Evolutionary conservation across 2,329 filamentous ascomycete species (phyloP), one percentile per base, ranked within the genome.

Genomic region (Penicillium thymicola): DNA sequence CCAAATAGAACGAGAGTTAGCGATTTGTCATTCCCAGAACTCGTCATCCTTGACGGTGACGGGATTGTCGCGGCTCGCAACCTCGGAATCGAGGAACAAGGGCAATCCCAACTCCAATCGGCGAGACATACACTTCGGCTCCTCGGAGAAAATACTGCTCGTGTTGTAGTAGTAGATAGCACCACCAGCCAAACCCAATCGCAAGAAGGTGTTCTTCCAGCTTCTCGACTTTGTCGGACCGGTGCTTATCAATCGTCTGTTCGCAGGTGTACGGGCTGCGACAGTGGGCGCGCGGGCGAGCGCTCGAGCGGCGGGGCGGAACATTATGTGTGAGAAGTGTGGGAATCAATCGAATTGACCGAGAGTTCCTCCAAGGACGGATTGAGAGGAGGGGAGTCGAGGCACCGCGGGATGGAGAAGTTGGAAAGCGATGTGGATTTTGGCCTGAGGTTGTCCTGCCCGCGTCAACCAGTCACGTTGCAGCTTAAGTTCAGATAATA

Each of bases 161-260:
- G 92, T 97, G 79, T 92, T 96, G 76, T 97, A 99, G 76, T 90
- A 97, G 78, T 97, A 99, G 48, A 97, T 78, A 44, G 88, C 86
- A 21, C 83, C 90, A 57, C 80, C 81, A 0, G 90, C 92, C 54
- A 94, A 71, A 63, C 86, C 90, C 84, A 91, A 88, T 78, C 93
- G 84, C 67, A 84, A 72, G 4, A 81, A 82, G 50, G 86, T 81
- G 73, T 86, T 88, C 82, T 92, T 96, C 89, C 90, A 96, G 72
- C 86, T 89, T 72, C 90, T 80, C 67, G 85, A 85, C 77, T 86
- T 89, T 69, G 88, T 78, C 51, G 71, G 66, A 58, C 66, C 78
- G 64, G 81, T 84, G 78, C 79, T 86, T 67, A 85, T 75, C 69
- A 80, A 82, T 74, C 83, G 77, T 63, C 62, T 68, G 65, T 54